Percentiles rank a stretch among this genome's conserved stretches.
phyloP scores from a whole-genome alignment of 2,329 filamentous ascomycete genomes.

The Cladosporium sp. region DNA sequence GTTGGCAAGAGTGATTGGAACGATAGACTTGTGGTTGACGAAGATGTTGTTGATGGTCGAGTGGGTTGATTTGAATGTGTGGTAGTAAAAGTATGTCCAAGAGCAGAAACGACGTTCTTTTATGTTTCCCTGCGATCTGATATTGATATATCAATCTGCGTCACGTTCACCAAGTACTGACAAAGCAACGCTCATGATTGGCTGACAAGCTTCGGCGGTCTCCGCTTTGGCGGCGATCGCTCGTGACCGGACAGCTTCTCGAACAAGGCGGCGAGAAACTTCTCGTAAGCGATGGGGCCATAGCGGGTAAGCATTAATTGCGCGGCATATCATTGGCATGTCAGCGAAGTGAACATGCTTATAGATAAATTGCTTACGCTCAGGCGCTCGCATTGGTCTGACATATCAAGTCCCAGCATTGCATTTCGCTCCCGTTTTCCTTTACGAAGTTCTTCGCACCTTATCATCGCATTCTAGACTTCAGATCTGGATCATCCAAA shows the following conservation, averaged over 20 bases:
- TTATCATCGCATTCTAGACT: background rate
- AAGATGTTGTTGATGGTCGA: background rate
- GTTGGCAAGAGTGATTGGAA: background rate
- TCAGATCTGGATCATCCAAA: too few species aligned
- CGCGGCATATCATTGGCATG: background rate
- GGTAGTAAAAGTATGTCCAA: background rate
- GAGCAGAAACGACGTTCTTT: slow-evolving; percentile 4
- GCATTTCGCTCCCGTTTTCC: background rate
- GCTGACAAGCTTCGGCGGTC: background rate
- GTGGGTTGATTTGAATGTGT: background rate
- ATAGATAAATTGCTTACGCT: background rate
- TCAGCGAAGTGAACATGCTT: background rate
- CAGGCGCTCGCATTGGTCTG: background rate
- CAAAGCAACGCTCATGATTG: slow-evolving; percentile 13
- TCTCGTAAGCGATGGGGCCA: background rate
- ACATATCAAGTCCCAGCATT: background rate
- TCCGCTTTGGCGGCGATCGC: slow-evolving; percentile 1
- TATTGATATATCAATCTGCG: slow-evolving; percentile 19
- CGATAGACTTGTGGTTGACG: background rate
- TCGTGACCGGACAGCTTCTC: slow-evolving; percentile 7
- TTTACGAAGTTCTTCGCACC: background rate
- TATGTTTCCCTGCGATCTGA: slow-evolving; percentile 17
- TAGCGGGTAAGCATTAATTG: background rate
- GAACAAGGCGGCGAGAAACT: slow-evolving; percentile 5
- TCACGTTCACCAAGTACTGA: background rate